Evolutionary conservation across 148 eudicot genomes (phyloP), one percentile per base, ranked within the genome.

Genomic region (Vaccinium corymbosum): DNA sequence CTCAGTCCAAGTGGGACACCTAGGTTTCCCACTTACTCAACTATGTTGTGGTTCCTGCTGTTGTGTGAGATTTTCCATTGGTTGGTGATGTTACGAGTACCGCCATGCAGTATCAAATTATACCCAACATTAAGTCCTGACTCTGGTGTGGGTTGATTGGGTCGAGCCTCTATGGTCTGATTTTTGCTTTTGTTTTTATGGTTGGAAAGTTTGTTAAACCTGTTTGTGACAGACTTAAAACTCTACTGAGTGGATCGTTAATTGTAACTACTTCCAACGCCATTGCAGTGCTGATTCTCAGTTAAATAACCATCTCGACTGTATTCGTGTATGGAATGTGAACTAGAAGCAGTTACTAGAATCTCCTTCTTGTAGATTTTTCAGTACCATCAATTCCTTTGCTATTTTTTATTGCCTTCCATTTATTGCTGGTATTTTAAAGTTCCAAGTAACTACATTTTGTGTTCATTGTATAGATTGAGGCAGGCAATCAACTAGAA

Each of bases 401-500:
- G 61, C 35, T 76, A 7, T 48, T 7, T 55, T 78, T 10, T 22
- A 17, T 22, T 66, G 42, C 48, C 8, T 52, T 35, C 29, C 79
- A 52, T 50, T 52, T 10, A 17, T 56, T 70, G 49, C 70, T 25
- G 27, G 32, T 49, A n/a, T 46, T 75, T 51, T 3, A 25, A 46
- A 29, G 70, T 59, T 15, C 56, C 10, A 53, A 79, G 11, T 32
- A 78, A 78, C 7, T 53, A 83, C 76, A 53, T 53, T 32, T 83
- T 86, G 56, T 87, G 76, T 75, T 84, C 12, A 15, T 75, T 82
- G 51, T 80, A 79, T 52, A 95, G 98, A 78, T 83, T 83, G 93
- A 81, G 70, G 92, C 90, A 82, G 88, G 89, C 76, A 90, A 83
- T 82, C 88, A 90, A 70, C 90, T 95, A 53, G 98, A 95, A 83